These are phyloP conservation scores for Arabidopsis arenosa DNA, from an alignment of 345 rosid genomes.

Conservation along the genomic window DNA sequence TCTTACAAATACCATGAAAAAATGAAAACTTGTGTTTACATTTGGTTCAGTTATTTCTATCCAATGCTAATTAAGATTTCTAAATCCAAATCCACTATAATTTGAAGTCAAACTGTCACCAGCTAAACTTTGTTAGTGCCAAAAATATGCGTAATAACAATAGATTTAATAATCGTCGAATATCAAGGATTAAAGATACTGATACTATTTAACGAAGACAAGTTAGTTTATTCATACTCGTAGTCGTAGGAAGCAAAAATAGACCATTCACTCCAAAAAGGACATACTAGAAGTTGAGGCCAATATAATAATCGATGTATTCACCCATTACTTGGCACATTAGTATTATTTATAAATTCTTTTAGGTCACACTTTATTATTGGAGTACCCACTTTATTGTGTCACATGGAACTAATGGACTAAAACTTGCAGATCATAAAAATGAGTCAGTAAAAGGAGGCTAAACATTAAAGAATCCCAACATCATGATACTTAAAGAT, in stretches of 20 bases:
- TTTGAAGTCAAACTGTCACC: background rate
- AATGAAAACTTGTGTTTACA: too few relatives aligned
- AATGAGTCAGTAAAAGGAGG: conserved; percentile 26
- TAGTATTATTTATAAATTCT: background rate
- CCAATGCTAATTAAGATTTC: background rate
- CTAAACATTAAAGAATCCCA: background rate
- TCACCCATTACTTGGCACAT: background rate
- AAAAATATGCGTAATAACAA: background rate
- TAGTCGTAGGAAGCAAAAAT: background rate
- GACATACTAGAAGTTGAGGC: too few relatives aligned
- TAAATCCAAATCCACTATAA: background rate
- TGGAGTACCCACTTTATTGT: conserved; percentile 4
- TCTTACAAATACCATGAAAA: background rate
- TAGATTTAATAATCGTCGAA: background rate
- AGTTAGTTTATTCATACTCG: background rate
- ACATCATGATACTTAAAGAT: conserved; percentile 5
- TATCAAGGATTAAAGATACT: background rate
- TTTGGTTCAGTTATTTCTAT: too few relatives aligned
- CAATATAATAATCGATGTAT: background rate
- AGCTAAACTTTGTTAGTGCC: background rate
- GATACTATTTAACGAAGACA: background rate
- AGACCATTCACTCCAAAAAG: background rate
- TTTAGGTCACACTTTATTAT: conserved; percentile 12
- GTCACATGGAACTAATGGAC: conserved; percentile 32
- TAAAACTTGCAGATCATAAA: conserved; percentile 17